Conservation (phyloP, 2,329 filamentous ascomycete genomes). For the Aquanectria penicillioides region DNA sequence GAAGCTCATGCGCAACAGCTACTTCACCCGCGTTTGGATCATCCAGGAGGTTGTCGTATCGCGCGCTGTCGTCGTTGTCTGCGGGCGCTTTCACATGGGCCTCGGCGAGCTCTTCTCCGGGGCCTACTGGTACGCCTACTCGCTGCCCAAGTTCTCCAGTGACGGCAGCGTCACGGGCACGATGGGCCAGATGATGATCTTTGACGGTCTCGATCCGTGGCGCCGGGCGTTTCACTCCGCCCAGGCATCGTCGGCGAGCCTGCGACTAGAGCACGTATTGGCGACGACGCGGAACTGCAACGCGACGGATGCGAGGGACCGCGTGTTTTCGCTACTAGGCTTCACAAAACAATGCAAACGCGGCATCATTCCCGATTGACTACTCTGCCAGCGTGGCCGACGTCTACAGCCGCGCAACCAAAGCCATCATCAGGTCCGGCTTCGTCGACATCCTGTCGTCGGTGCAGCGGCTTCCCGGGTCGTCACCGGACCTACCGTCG, state of each 20-base stretch:
- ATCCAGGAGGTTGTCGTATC: slow-evolving; percentile 13
- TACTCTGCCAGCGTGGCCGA: slow-evolving; percentile 12
- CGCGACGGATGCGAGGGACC: slow-evolving; percentile 14
- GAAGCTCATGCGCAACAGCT: slow-evolving; percentile 8
- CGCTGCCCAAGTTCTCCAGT: slow-evolving; percentile 11
- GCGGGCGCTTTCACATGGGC: slow-evolving; percentile 4
- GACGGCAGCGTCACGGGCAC: slow-evolving; percentile 4
- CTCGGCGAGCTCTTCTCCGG: slow-evolving; percentile 9
- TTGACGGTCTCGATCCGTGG: slow-evolving; percentile 7
- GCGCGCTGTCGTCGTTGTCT: slow-evolving; percentile 1
- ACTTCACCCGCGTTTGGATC: slow-evolving; percentile 15
- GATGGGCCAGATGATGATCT: slow-evolving; percentile 8
- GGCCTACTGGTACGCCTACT: slow-evolving; percentile 14
- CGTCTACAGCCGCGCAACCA: slow-evolving; percentile 12
- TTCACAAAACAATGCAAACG: slow-evolving; percentile 9
- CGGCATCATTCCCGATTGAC: slow-evolving; percentile 4
- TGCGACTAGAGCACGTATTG: slow-evolving; percentile 5
- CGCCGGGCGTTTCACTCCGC: slow-evolving; percentile 8
- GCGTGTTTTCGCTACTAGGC: neutral
- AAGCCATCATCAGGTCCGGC: slow-evolving; percentile 10
- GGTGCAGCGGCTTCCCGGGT: slow-evolving; percentile 7
- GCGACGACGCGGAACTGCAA: slow-evolving; percentile 13
- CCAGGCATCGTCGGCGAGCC: neutral
- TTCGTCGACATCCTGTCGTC: slow-evolving; percentile 9
- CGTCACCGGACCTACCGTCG: slow-evolving; percentile 1